Percentiles rank a stretch among this genome's conserved stretches.
These are phyloP conservation scores for Candida silvicultrix DNA, from an alignment of 805 yeast genomes.

Conservation along the genomic window DNA sequence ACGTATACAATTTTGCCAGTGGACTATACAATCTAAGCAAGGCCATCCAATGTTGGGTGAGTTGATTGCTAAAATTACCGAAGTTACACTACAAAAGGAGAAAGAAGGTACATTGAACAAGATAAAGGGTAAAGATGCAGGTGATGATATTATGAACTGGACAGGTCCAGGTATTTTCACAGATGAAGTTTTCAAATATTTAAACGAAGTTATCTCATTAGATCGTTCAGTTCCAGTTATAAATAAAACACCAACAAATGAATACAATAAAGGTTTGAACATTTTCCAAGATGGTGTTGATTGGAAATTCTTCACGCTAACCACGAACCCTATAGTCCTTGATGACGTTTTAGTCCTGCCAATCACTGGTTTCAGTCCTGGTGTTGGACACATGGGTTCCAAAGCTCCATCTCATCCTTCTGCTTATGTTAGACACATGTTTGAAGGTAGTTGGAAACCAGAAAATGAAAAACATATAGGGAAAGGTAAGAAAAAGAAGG, in stretches of 20 bases:
- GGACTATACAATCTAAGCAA: slow-evolving; percentile 86
- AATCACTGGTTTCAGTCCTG: slow-evolving; percentile 62
- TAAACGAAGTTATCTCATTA: slow-evolving; percentile 41
- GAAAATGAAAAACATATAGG: slow-evolving; percentile 10
- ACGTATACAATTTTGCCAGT: slow-evolving; percentile 91
- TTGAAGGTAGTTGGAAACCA: slow-evolving; percentile 60
- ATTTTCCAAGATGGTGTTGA: slow-evolving; percentile 32
- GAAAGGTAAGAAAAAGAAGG: not conserved
- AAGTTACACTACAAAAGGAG: slow-evolving; percentile 57
- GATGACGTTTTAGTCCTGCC: slow-evolving; percentile 73
- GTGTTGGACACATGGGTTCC: slow-evolving; percentile 67
- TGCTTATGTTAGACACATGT: slow-evolving; percentile 59
- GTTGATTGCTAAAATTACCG: slow-evolving; percentile 71
- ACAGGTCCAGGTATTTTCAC: slow-evolving; percentile 97
- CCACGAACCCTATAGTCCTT: slow-evolving; percentile 45
- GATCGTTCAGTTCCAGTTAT: slow-evolving; percentile 4
- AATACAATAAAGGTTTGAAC: slow-evolving; percentile 24
- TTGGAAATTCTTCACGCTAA: slow-evolving; percentile 59
- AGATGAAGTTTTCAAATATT: slow-evolving; percentile 72
- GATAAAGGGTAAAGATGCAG: slow-evolving; percentile 53
- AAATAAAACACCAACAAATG: slow-evolving; percentile 17
- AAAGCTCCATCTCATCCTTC: slow-evolving; percentile 31
- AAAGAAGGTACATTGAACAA: slow-evolving; percentile 37
- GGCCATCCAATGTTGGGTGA: slow-evolving; percentile 91
- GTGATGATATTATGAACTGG: slow-evolving; percentile 86